Percentiles rank a stretch among this genome's conserved stretches.
These are phyloP conservation scores for Phytophthora chlamydospora DNA, from an alignment of 352 stramenopile species.

Conservation along the genomic window DNA sequence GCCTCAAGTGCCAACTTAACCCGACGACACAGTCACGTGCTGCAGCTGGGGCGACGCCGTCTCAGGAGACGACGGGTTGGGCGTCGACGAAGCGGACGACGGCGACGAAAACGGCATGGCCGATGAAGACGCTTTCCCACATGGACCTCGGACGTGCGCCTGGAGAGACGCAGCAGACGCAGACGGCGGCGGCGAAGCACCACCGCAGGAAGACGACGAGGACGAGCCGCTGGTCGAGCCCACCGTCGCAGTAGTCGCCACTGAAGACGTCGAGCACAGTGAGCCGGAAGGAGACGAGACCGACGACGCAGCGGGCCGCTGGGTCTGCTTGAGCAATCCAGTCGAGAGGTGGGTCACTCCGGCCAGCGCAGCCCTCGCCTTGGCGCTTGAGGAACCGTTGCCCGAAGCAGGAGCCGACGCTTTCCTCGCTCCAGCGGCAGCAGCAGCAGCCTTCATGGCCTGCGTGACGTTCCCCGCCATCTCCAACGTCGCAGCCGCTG, in stretches of 20 bases:
- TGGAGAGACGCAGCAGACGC: conserved; percentile 38
- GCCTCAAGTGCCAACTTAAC: conserved; percentile 35
- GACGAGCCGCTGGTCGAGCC: conserved; percentile 39
- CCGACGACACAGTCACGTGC: conserved; percentile 74
- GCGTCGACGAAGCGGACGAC: conserved; percentile 38
- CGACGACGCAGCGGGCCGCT: conserved; percentile 21
- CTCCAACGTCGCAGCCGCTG: conserved; percentile 40
- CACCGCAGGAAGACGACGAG: conserved; percentile 32
- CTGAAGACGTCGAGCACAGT: conserved; percentile 34
- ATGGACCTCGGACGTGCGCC: conserved; percentile 41
- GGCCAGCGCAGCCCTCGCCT: conserved; percentile 22
- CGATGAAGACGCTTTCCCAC: conserved; percentile 52
- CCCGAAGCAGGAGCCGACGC: conserved; percentile 12
- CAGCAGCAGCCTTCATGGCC: conserved; percentile 31
- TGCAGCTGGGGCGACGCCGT: conserved; percentile 58
- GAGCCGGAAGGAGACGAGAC: conserved; percentile 31
- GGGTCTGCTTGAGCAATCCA: conserved; percentile 34
- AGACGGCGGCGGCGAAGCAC: conserved; percentile 27
- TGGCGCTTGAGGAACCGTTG: conserved; percentile 13
- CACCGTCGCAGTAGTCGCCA: conserved; percentile 27
- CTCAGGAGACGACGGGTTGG: conserved; percentile 54
- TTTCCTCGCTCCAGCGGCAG: conserved; percentile 23
- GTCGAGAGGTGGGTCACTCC: conserved; percentile 25
- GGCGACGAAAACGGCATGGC: conserved; percentile 52
- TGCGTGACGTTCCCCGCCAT: conserved; percentile 38